Evolutionary conservation across 768 basidiomycete species (phyloP), one percentile per base, ranked within the genome.

Genomic region (Lactifluus rugatus): DNA sequence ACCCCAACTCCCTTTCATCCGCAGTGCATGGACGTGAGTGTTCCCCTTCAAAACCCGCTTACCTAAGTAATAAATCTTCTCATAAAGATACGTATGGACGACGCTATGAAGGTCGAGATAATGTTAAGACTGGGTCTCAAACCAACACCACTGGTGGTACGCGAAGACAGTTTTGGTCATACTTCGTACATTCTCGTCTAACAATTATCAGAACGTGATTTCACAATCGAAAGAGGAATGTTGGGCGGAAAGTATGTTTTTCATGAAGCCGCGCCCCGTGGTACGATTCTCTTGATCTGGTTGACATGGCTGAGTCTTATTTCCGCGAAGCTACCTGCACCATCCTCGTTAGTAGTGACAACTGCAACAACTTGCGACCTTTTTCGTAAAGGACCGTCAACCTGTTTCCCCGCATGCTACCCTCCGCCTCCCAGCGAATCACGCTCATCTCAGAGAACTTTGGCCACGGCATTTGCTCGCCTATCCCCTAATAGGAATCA

Each of bases 361-460:
- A n/a, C n/a, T 16, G 5, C 47, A 23, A 9, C 4, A 23, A 11
- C 1, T 36, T 4, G 10, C 13, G 42, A 60, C 21, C 23, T 34
- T 2, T 54, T 60, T 13, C 14, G 34, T 1, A 10, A 8, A 3
- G 21, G 5, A 4, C 34, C 58, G 0, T 34, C 48, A 23, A 50
- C 42, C 2, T 60, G 58, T 21, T 60, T 60, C n/a, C 58, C 58
- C 6, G 17, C 48, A 13, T 16, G n/a, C 31, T 60, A 60, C 17
- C 58, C 58, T 13, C 48, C 58, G 10, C 53, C 21, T 8, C 42
- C 25, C 2, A 9, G 32, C 6, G 21, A 57, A 36, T 14, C 32
- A 3, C 9, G 1, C 4, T 14, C 21, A 2, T 19, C 42, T 10
- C 41, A 7, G 19, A 59, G 11, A 6, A 1, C 21, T 19, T 4